Evolutionary conservation across 371 early-diverging fungal genomes (phyloP).

Genomic region (Mortierella sp.): DNA sequence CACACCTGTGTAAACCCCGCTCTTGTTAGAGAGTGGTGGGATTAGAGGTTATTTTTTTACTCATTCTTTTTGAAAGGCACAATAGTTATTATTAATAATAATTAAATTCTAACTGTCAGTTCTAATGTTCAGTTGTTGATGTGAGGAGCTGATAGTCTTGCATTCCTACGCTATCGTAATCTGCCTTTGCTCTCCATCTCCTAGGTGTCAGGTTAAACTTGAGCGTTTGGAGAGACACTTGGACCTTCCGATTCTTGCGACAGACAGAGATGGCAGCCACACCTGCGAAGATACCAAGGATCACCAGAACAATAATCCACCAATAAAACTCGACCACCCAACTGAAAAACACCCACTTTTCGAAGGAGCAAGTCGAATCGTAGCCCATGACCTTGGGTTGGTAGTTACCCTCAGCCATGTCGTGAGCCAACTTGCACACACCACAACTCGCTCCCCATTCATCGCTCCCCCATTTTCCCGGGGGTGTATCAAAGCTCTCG

Average conservation of each 20-base stretch:
- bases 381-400: constrained; percentile 7
- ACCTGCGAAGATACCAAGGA: background rate
- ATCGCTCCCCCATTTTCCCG: constrained; percentile 26
- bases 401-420: constrained; percentile 20
- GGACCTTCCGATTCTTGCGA: background rate
- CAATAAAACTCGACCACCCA: constrained; percentile 25
- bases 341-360: constrained; percentile 18
- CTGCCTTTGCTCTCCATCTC: background rate
- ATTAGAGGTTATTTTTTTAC: too few species aligned
- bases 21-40: too few species aligned
- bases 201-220: background rate
- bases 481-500: constrained; percentile 13
- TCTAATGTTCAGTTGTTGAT: too few species aligned
- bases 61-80: too few species aligned
- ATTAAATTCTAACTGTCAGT: too few species aligned
- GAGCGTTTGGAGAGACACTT: background rate
- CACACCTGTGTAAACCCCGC: too few species aligned
- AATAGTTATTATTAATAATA: too few species aligned
- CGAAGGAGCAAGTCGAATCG: constrained; percentile 22
- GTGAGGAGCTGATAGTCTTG: too few species aligned
- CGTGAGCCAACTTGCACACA: constrained; percentile 28
- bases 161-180: too few species aligned
- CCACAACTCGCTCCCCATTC: constrained; percentile 19
- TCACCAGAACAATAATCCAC: constrained; percentile 19
- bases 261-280: background rate